Evolutionary conservation across 1,284 basidiomycete species (phyloP).

Genomic region (Phellopilus nigrolimitatus): DNA sequence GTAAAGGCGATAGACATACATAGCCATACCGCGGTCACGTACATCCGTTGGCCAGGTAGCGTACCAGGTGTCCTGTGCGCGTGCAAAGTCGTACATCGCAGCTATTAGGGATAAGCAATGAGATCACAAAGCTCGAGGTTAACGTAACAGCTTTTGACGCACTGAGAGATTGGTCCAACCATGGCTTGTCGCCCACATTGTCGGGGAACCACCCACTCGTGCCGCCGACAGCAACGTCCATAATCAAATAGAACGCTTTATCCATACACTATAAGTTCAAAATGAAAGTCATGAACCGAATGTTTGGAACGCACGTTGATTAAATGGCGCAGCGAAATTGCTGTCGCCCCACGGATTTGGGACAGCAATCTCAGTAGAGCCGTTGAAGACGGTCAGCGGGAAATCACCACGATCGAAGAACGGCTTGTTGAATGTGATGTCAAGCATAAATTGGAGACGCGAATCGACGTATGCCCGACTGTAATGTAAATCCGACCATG

Average conservation of each 20-base stretch:
- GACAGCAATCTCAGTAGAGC: constrained; percentile 45
- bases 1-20: too few relatives aligned
- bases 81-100: constrained; percentile 46
- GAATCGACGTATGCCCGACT: constrained; percentile 26
- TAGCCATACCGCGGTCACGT: constrained; percentile 49
- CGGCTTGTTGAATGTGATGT: constrained; percentile 32
- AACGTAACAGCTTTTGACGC: constrained; percentile 25
- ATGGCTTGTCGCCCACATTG: constrained; percentile 66
- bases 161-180: constrained; percentile 61
- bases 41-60: constrained; percentile 54
- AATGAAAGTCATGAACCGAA: constrained; percentile 8
- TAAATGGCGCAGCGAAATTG: constrained; percentile 65
- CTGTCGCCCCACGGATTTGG: constrained; percentile 46
- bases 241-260: constrained; percentile 66
- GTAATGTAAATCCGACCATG: too few relatives aligned
- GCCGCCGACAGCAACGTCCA: constrained; percentile 75
- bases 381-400: constrained; percentile 45
- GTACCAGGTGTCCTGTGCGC: constrained; percentile 47
- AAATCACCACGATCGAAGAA: constrained; percentile 46
- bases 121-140: not conserved
- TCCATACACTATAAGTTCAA: not conserved
- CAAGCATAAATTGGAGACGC: constrained; percentile 17
- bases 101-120: constrained; percentile 24
- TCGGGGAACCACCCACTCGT: constrained; percentile 88
- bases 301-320: constrained; percentile 47